A percentile compares a stretch with the other conserved stretches of the same genome.
These are phyloP conservation scores for Capsella rubella DNA, from an alignment of 441 rosid species.

Conservation along the genomic window DNA sequence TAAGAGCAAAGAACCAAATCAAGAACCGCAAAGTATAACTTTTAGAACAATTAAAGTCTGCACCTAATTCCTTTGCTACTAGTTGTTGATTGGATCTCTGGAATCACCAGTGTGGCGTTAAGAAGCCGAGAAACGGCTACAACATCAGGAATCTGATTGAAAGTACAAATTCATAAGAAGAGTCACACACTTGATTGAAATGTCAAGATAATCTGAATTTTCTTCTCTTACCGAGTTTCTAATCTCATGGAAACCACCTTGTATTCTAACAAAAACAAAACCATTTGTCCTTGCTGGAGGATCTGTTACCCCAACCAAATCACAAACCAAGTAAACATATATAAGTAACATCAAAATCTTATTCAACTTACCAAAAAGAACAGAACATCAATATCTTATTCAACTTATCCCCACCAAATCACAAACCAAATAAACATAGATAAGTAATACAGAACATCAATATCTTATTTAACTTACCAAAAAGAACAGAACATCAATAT, in stretches of 20 bases:
- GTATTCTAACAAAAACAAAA: slow-evolving; percentile 89
- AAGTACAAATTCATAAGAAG: no score
- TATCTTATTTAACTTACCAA: not conserved
- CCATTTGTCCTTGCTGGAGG: slow-evolving; percentile 69
- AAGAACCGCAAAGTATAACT: not conserved
- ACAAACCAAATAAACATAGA: not conserved
- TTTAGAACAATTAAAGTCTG: not conserved
- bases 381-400: not conserved
- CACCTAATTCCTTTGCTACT: slow-evolving; percentile 99
- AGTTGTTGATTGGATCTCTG: slow-evolving; percentile 98
- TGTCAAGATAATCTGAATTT: slow-evolving; percentile 30
- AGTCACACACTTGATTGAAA: slow-evolving; percentile 5
- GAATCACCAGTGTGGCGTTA: slow-evolving; percentile 89
- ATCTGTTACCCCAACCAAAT: slow-evolving; percentile 52
- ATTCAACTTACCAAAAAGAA: not conserved
- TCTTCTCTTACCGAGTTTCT: slow-evolving; percentile 80
- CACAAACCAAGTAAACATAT: not conserved
- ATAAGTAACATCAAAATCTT: not conserved
- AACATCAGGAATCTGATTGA: slow-evolving; percentile 80
- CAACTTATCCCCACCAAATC: slow-evolving; percentile 24
- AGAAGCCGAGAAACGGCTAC: slow-evolving; percentile 91
- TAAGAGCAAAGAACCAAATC: slow-evolving; percentile 18
- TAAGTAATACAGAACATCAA: not conserved
- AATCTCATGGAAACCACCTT: slow-evolving; percentile 98
- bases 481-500: not conserved